These are phyloP conservation scores for Sordariomycetes sp. DNA, from an alignment of 2,329 filamentous ascomycete species.

Conservation along the genomic window DNA sequence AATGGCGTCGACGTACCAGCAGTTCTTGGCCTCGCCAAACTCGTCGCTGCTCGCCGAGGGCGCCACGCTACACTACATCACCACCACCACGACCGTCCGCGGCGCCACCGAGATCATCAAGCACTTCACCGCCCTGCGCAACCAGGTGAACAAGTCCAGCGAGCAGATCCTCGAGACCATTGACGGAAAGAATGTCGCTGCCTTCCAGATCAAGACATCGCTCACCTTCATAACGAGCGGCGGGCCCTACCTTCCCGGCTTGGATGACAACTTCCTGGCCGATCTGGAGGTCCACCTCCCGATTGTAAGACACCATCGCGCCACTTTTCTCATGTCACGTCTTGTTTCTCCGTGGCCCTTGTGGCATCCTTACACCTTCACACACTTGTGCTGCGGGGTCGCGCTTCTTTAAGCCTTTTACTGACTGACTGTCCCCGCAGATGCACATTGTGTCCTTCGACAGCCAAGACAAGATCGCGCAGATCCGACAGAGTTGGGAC, in stretches of 20 bases:
- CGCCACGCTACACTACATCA: conserved; percentile 75
- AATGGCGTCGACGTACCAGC: conserved; percentile 47
- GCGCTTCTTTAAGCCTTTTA: neutral
- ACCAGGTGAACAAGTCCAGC: conserved; percentile 70
- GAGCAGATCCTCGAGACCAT: conserved; percentile 64
- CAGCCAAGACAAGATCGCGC: conserved; percentile 60
- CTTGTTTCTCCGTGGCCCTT: neutral
- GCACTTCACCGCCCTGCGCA: conserved; percentile 59
- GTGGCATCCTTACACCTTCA: neutral
- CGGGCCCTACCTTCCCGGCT: conserved; percentile 71
- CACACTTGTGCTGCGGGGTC: neutral
- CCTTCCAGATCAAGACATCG: conserved; percentile 69
- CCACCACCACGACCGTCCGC: conserved; percentile 64
- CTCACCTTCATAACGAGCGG: conserved; percentile 73
- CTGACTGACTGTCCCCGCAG: conserved; percentile 26
- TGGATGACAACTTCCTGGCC: conserved; percentile 89
- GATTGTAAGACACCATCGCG: conserved; percentile 50
- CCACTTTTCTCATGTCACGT: neutral
- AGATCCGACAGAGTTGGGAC: conserved; percentile 90
- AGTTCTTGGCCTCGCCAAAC: conserved; percentile 57
- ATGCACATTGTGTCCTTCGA: conserved; percentile 84
- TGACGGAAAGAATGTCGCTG: conserved; percentile 56
- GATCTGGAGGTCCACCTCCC: conserved; percentile 69
- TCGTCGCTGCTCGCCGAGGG: conserved; percentile 48
- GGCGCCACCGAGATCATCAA: conserved; percentile 67